Base-by-base conservation (phyloP, 495 filamentous ascomycete genomes). In the Monascus purpureus region DNA sequence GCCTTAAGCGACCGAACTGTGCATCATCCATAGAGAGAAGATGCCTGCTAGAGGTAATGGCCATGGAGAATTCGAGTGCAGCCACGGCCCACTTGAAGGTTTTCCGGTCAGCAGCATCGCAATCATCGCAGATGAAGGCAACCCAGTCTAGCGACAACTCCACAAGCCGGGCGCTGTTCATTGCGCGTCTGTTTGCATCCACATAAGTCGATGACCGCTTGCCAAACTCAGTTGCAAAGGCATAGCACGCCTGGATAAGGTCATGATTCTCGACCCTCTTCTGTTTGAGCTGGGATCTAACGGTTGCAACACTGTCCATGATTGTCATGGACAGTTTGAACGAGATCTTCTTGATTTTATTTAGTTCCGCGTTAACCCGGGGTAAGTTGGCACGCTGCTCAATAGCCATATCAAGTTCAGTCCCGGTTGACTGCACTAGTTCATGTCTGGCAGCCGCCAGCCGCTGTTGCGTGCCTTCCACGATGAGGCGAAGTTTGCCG, bases 321-420 rank as follows among this genome's bases (percentile, higher is more conserved):
- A 96, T 96, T 8, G 87, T 81, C 58, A 94, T 94, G n/a, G 85
- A 94, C 20, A 97, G 64, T 53, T 90, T 92, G 65, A 92, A 96
- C 17, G 85, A 82, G 0, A 85, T 88, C 52, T 84, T 90, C 50
- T 93, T 92, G 43, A 96, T 97, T 49, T 88, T 85, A 47, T 85
- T 90, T 41, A 97, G 61, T 49, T 92, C 82, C 19, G 77, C 63
- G 42, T 95, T 90, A 36, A 97, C 92, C 36, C 92, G 80, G 24
- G 78, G 80, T 13, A 97, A 68, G 47, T 94, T 96, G 15, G 92
- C 92, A 38, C 88, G 70, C 48, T 93, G 80, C 49, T 95, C 90
- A 23, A 93, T 77, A 9, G 93, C 67, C 38, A 94, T 77, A 40
- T 86, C 80, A 8, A 97, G 70, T 35, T 83, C 73, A 46, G 82